Percentiles rank a stretch among this genome's conserved stretches.
phyloP scores from a whole-genome alignment of 805 yeast genomes.

The Yamadazyma endophytica region DNA sequence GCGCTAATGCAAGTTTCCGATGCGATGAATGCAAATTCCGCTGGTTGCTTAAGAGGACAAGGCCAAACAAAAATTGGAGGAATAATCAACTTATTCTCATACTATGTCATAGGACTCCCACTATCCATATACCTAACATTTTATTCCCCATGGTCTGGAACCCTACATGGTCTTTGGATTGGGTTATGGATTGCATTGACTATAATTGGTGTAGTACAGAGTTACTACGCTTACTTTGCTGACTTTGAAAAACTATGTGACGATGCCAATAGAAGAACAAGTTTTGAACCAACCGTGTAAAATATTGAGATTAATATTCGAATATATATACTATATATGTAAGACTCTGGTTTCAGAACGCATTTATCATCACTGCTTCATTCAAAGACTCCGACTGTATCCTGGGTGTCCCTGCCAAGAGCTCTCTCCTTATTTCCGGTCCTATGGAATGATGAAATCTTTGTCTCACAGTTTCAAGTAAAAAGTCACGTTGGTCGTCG shows the following conservation, averaged over 20 bases:
- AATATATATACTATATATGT: neutral
- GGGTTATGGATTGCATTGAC: conserved; percentile 54
- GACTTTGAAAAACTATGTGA: conserved; percentile 34
- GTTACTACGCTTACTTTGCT: conserved; percentile 29
- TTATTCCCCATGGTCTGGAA: conserved; percentile 39
- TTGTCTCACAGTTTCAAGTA: conserved; percentile 85
- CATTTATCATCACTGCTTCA: conserved; percentile 37
- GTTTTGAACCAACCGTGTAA: conserved; percentile 8
- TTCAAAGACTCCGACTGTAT: conserved; percentile 24
- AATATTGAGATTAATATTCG: no score
- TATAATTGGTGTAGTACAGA: conserved; percentile 45
- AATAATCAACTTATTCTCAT: conserved; percentile 50
- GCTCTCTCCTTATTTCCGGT: conserved; percentile 91
- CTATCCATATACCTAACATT: conserved; percentile 53
- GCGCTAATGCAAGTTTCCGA: conserved; percentile 71
- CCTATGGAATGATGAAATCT: conserved; percentile 87
- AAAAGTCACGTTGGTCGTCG: conserved; percentile 95
- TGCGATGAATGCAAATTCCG: conserved; percentile 65
- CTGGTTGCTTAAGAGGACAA: conserved; percentile 76
- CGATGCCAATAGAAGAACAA: conserved; percentile 35
- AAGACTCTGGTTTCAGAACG: conserved; percentile 17
- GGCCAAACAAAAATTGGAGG: conserved; percentile 69
- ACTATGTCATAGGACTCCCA: conserved; percentile 63
- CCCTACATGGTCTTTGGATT: conserved; percentile 62
- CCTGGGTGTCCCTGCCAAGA: conserved; percentile 80